Evolutionary conservation across 306 rosid genomes (phyloP).

Genomic region (Lupinus albus): DNA sequence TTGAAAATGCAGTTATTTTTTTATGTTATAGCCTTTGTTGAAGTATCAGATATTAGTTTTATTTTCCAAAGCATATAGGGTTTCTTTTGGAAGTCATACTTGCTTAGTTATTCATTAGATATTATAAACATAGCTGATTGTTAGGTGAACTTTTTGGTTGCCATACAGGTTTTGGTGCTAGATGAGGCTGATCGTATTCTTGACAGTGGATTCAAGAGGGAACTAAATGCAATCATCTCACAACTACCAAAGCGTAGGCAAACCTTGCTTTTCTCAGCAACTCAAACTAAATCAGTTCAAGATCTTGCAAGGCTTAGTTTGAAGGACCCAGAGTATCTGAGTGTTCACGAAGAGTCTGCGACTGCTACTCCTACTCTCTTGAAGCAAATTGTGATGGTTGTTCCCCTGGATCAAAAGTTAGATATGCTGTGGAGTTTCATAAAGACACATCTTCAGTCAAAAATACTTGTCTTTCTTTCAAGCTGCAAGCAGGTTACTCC

Average conservation of each 20-base stretch:
- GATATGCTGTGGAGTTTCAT: constrained; percentile 94
- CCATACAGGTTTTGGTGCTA: constrained; percentile 79
- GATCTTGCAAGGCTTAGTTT: constrained; percentile 95
- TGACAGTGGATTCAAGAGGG: constrained; percentile 74
- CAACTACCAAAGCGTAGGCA: constrained; percentile 88
- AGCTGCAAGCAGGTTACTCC: constrained; percentile 78
- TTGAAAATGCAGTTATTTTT: constrained; percentile 12
- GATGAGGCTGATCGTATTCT: constrained; percentile 98
- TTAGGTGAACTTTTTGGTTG: constrained; percentile 48
- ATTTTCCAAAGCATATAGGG: neutral
- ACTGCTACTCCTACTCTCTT: constrained; percentile 81
- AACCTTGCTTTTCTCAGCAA: constrained; percentile 91
- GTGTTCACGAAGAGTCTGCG: constrained; percentile 83
- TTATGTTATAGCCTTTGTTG: neutral
- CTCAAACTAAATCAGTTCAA: constrained; percentile 83
- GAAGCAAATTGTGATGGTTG: constrained; percentile 75
- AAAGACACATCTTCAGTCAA: constrained; percentile 81
- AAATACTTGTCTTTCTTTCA: constrained; percentile 79
- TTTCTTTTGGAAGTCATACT: neutral
- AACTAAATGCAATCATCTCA: constrained; percentile 77
- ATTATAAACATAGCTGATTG: constrained; percentile 39
- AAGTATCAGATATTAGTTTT: neutral
- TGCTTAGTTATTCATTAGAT: neutral
- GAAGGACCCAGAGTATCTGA: constrained; percentile 93
- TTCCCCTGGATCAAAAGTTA: constrained; percentile 77